Percentiles rank a stretch among this genome's conserved stretches.
Evolutionary conservation across 1,284 basidiomycete genomes (phyloP).

Genomic region (Stygiomarasmius scandens): DNA sequence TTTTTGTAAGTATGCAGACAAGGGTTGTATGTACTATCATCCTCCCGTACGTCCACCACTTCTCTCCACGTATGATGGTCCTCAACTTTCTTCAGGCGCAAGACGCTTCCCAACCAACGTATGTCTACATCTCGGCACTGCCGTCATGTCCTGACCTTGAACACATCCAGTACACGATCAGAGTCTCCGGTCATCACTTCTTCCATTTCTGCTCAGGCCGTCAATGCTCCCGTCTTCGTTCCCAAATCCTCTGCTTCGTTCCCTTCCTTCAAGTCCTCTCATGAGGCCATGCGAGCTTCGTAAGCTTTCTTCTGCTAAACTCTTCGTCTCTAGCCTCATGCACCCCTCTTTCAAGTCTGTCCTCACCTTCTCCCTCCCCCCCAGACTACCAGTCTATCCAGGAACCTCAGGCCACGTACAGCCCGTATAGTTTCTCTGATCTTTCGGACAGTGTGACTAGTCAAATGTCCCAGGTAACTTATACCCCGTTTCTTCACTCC

Average conservation of each 20-base stretch:
- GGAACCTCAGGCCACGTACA: conserved; percentile 21
- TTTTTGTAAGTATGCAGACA: conserved; percentile 83
- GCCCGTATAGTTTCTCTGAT: conserved; percentile 40
- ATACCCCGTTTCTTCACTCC: background rate
- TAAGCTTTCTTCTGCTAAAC: conserved; percentile 10
- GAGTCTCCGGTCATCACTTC: conserved; percentile 45
- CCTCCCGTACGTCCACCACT: conserved; percentile 58
- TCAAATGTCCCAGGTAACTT: conserved; percentile 36
- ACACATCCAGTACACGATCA: conserved; percentile 36
- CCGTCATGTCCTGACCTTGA: background rate
- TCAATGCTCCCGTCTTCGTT: conserved; percentile 85
- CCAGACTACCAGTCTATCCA: conserved; percentile 19
- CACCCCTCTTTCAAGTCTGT: conserved; percentile 11
- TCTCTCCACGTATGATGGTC: conserved; percentile 19
- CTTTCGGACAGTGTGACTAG: conserved; percentile 26
- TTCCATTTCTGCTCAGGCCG: conserved; percentile 44
- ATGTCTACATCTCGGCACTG: conserved; percentile 2
- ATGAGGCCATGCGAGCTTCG: conserved; percentile 17
- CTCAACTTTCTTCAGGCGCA: conserved; percentile 16
- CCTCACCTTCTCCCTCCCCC: conserved; percentile 26
- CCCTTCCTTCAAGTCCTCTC: conserved; percentile 26
- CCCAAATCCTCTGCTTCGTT: conserved; percentile 58
- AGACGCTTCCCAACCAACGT: conserved; percentile 30
- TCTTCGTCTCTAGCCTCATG: no score
- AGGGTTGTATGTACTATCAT: conserved; percentile 84